Evolutionary conservation across 208 protist species (phyloP).

Genomic region (Tritrichomonas musculus): DNA sequence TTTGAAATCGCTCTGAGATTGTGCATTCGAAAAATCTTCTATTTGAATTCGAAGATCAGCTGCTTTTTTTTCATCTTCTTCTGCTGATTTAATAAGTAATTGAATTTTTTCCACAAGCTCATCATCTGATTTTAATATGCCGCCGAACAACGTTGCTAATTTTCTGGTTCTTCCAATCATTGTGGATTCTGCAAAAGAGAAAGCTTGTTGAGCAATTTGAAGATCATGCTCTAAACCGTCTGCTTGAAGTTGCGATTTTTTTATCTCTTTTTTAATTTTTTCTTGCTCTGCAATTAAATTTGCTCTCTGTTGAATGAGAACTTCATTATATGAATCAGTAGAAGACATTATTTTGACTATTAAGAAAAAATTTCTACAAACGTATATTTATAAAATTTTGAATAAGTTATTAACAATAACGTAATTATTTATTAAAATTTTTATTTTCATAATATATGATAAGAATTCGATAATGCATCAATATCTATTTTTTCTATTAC

Average conservation of each 20-base stretch:
- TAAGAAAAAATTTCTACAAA: too few species aligned
- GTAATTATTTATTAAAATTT: too few species aligned
- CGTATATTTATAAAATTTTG: too few species aligned
- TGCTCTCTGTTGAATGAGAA: not conserved
- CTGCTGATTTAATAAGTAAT: not conserved
- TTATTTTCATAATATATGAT: too few species aligned
- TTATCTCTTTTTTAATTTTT: not conserved
- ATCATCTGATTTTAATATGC: not conserved
- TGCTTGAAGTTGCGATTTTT: not conserved
- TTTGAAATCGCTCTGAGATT: too few species aligned
- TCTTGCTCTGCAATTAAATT: not conserved
- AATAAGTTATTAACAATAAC: too few species aligned
- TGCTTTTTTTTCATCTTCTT: not conserved
- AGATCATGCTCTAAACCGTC: constrained; percentile 17
- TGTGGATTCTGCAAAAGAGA: not conserved
- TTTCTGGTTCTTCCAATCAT: not conserved
- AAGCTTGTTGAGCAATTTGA: constrained; percentile 15
- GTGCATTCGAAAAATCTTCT: not conserved
- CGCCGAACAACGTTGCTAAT: not conserved
- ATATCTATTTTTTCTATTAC: too few species aligned
- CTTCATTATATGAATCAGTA: too few species aligned
- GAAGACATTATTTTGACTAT: too few species aligned
- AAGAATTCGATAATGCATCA: too few species aligned
- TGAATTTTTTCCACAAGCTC: not conserved
- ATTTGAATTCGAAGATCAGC: not conserved